phyloP scores from a whole-genome alignment of 352 stramenopile species.

The Saprolegnia diclina region DNA sequence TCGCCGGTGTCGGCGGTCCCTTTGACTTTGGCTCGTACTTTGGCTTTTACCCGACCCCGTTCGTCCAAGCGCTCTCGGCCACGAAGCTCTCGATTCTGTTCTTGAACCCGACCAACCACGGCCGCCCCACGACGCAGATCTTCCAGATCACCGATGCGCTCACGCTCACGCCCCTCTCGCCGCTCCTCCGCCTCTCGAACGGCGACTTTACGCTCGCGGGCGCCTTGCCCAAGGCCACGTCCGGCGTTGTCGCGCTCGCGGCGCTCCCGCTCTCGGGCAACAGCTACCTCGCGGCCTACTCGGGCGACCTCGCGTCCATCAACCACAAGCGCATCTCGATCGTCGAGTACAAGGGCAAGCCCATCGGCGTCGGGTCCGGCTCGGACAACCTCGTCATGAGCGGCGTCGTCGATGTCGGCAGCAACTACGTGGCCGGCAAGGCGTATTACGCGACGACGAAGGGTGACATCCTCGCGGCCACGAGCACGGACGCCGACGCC shows the following conservation, averaged over 20 bases:
- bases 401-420: constrained; percentile 47
- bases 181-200: constrained; percentile 61
- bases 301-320: constrained; percentile 43
- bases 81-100: constrained; percentile 59
- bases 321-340: constrained; percentile 66
- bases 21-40: constrained; percentile 63
- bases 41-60: constrained; percentile 65
- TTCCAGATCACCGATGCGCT: constrained; percentile 58
- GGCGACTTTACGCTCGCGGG: constrained; percentile 53
- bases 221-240: constrained; percentile 41
- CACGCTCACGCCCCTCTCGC: constrained; percentile 44
- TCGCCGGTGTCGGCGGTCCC: constrained; percentile 47
- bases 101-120: constrained; percentile 65
- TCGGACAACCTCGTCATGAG: constrained; percentile 54
- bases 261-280: constrained; percentile 41
- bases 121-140: constrained; percentile 70
- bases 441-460: constrained; percentile 67
- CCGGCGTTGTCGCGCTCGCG: constrained; percentile 50
- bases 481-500: constrained; percentile 31
- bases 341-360: constrained; percentile 63
- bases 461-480: constrained; percentile 30
- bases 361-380: constrained; percentile 65
- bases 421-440: constrained; percentile 38
- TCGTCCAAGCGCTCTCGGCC: constrained; percentile 45
- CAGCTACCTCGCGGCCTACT: constrained; percentile 52